A percentile compares a stretch with the other conserved stretches of the same genome.
These are phyloP conservation scores for Anisodus tanguticus DNA, from an alignment of 257 asterid genomes.

Conservation along the genomic window DNA sequence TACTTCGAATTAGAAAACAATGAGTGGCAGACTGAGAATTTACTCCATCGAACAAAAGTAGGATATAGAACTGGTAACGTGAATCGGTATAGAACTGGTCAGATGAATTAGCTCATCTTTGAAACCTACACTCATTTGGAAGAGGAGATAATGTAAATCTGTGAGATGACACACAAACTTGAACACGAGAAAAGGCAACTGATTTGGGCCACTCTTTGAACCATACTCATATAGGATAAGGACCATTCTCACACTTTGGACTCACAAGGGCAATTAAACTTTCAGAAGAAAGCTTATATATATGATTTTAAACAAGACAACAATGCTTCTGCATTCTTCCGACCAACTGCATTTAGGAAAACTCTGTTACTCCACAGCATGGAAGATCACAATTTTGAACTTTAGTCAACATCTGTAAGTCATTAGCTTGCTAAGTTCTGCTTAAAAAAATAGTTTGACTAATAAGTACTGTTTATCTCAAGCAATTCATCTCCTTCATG, in stretches of 20 bases:
- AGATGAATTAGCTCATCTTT: background rate
- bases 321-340: background rate
- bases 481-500: constrained; percentile 89
- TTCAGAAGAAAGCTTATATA: background rate
- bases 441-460: constrained; percentile 21
- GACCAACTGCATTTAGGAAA: background rate
- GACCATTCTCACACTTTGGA: constrained; percentile 9
- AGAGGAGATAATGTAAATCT: background rate
- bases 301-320: background rate
- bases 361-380: background rate
- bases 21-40: background rate
- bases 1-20: background rate
- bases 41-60: background rate
- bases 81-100: background rate
- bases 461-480: constrained; percentile 75
- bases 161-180: background rate
- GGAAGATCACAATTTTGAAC: background rate
- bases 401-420: background rate
- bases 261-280: background rate
- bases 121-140: constrained; percentile 15
- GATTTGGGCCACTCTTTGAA: background rate
- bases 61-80: background rate
- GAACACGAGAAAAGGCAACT: background rate
- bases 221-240: background rate
- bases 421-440: background rate